A percentile compares a stretch with the other conserved stretches of the same genome.
Conservation (phyloP, 75 land plant genomes). For the Sequoia sempervirens region DNA sequence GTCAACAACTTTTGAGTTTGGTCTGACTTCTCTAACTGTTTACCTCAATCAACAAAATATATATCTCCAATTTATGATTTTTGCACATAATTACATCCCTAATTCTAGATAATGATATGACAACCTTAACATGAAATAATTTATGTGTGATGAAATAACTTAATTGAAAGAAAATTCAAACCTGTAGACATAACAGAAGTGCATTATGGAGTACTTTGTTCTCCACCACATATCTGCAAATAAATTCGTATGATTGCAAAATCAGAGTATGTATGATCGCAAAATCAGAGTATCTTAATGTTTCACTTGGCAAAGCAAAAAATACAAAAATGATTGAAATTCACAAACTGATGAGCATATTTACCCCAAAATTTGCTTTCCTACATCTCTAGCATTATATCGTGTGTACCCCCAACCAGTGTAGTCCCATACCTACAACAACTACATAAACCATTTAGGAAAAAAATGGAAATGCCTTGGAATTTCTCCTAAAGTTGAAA, state of each 20-base stretch:
- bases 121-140: background rate
- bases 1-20: background rate
- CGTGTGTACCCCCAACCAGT: conserved; percentile 81
- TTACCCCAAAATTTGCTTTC: conserved; percentile 81
- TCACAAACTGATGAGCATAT: background rate
- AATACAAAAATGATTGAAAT: background rate
- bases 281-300: background rate
- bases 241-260: background rate
- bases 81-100: background rate
- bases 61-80: background rate
- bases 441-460: background rate
- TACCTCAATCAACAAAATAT: background rate
- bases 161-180: conserved; percentile 16
- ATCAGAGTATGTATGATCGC: background rate
- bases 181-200: conserved; percentile 69
- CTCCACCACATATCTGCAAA: conserved; percentile 88
- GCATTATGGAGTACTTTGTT: conserved; percentile 81
- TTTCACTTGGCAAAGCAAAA: conserved; percentile 4
- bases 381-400: conserved; percentile 82
- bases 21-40: background rate
- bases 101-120: background rate
- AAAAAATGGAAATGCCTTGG: background rate
- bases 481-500: background rate
- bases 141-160: background rate
- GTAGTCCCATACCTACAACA: conserved; percentile 89